phyloP scores from a whole-genome alignment of 192 early-diverging fungal genomes.

The Funneliformis geosporum region DNA sequence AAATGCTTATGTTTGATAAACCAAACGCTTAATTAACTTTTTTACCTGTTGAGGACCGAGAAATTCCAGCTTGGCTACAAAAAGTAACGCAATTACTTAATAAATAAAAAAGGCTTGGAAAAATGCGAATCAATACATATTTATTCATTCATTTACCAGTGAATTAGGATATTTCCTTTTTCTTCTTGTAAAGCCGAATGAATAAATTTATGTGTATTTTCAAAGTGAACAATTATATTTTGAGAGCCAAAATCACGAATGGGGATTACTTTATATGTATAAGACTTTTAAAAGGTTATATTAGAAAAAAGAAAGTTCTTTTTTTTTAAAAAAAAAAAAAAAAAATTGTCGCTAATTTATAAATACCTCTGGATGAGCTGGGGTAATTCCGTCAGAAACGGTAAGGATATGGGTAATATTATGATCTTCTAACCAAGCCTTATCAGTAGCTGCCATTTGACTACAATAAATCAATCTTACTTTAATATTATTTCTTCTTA shows the following conservation, averaged over 20 bases:
- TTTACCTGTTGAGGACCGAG: conserved; percentile 18
- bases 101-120: background rate
- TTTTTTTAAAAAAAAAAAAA: background rate
- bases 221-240: conserved; percentile 21
- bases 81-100: background rate
- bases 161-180: background rate
- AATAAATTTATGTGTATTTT: conserved; percentile 10
- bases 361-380: conserved; percentile 8
- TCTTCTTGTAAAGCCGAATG: background rate
- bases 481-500: background rate
- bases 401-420: conserved; percentile 28
- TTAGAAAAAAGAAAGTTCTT: background rate
- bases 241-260: background rate
- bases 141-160: background rate
- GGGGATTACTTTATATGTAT: conserved; percentile 3
- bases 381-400: background rate
- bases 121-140: background rate
- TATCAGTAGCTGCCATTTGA: conserved; percentile 17
- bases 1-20: too few species aligned
- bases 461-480: background rate
- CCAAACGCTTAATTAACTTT: too few species aligned
- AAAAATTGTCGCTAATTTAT: background rate
- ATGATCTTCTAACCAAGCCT: conserved; percentile 17
- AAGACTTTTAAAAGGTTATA: background rate
- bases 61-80: conserved; percentile 15